Percentiles rank a stretch among this genome's conserved stretches.
Conservation (phyloP, 1,139 yeast species). For the Scheffersomyces insectosa region DNA sequence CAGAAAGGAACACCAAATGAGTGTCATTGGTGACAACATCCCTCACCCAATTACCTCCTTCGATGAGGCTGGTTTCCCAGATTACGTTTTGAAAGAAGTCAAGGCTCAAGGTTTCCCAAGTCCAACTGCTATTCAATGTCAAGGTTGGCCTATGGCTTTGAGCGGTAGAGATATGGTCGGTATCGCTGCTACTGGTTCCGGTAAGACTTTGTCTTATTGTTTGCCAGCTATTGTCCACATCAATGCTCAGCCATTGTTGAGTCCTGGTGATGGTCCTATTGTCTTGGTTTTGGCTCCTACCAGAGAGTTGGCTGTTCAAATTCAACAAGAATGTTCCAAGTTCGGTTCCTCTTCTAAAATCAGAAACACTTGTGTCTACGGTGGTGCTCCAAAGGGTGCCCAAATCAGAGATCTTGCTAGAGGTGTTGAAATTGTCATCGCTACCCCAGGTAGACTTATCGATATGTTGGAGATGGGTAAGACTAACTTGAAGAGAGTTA, state of each 20-base stretch:
- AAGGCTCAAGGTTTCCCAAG: constrained; percentile 88
- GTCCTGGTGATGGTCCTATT: constrained; percentile 96
- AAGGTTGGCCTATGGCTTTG: constrained; percentile 99
- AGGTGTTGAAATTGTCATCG: constrained; percentile 94
- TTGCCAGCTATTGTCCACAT: constrained; percentile 96
- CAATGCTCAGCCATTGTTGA: constrained; percentile 92
- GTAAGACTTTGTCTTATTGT: constrained; percentile 96
- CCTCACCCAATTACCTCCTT: constrained; percentile 93
- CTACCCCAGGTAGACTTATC: constrained; percentile 97
- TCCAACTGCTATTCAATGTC: constrained; percentile 97
- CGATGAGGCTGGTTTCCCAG: constrained; percentile 97
- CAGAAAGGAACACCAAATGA: constrained; percentile 86
- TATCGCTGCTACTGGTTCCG: constrained; percentile 98
- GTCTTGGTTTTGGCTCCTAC: constrained; percentile 96
- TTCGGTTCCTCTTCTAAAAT: constrained; percentile 90
- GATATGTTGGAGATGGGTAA: constrained; percentile 96
- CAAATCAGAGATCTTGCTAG: constrained; percentile 93
- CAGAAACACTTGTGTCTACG: constrained; percentile 96
- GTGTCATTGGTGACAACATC: constrained; percentile 75
- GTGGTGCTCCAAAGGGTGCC: constrained; percentile 98
- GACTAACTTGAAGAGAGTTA: constrained; percentile 93
- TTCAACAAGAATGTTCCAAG: constrained; percentile 92
- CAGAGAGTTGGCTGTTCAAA: constrained; percentile 97
- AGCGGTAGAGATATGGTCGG: constrained; percentile 99
- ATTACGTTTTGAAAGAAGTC: constrained; percentile 85